Percentiles rank a stretch among this genome's conserved stretches.
Evolutionary conservation across 768 basidiomycete genomes (phyloP).

Genomic region (Mycena metata): DNA sequence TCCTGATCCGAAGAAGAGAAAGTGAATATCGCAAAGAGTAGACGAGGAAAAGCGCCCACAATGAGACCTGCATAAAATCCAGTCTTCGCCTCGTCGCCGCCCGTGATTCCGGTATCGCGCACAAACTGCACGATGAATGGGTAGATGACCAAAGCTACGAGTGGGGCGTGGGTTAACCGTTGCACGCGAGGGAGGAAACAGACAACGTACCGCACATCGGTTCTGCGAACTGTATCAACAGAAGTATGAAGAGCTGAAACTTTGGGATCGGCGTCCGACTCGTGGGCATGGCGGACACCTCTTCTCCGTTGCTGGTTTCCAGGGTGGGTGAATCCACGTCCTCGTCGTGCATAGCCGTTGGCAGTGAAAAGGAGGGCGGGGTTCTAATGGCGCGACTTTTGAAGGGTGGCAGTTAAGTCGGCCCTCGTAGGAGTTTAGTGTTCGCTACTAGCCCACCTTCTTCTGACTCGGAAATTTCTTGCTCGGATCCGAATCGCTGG

Average conservation of each 20-base stretch:
- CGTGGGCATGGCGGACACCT: too few relatives aligned
- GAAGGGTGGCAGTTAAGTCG: too few relatives aligned
- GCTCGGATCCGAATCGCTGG: too few relatives aligned
- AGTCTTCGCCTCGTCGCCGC: slow-evolving; percentile 37
- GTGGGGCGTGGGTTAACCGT: background rate
- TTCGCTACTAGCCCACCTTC: too few relatives aligned
- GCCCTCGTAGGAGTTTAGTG: too few relatives aligned
- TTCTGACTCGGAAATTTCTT: too few relatives aligned
- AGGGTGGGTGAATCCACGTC: background rate
- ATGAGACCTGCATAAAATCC: slow-evolving; percentile 45
- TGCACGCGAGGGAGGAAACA: background rate
- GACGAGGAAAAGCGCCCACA: slow-evolving; percentile 12
- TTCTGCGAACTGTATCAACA: slow-evolving; percentile 29
- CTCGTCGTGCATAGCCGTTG: too few relatives aligned
- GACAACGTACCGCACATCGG: slow-evolving; percentile 24
- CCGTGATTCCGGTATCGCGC: slow-evolving; percentile 40
- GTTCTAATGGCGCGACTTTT: too few relatives aligned
- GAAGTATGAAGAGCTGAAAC: slow-evolving; percentile 31
- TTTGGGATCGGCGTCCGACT: slow-evolving; percentile 24
- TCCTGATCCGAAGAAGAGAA: slow-evolving; percentile 33
- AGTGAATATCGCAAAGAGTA: too few relatives aligned
- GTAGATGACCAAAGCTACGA: slow-evolving; percentile 32
- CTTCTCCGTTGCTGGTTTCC: background rate
- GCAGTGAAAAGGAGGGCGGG: too few relatives aligned
- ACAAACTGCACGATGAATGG: slow-evolving; percentile 44